These are phyloP conservation scores for Aspergillus sp. DNA, from an alignment of 2,329 filamentous ascomycete genomes.

Conservation along the genomic window DNA sequence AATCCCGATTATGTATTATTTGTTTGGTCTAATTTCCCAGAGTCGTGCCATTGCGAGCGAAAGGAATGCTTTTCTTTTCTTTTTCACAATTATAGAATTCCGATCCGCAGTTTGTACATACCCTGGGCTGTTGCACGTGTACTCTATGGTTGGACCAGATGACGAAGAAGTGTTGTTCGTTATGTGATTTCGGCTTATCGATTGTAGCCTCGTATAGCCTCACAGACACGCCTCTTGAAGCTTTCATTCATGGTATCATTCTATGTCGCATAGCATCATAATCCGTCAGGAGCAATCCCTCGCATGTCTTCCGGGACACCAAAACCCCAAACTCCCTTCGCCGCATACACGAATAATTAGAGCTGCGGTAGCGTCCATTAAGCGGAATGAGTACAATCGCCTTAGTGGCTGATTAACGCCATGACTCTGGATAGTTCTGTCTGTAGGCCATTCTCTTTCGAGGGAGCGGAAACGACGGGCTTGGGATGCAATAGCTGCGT, in stretches of 20 bases:
- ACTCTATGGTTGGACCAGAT: constrained; percentile 45
- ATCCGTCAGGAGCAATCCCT: constrained; percentile 2
- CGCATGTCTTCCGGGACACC: not conserved
- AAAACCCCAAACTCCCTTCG: not conserved
- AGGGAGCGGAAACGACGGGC: constrained; percentile 26
- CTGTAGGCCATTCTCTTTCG: constrained; percentile 22
- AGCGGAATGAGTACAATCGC: constrained; percentile 24
- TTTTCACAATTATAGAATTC: constrained; percentile 42
- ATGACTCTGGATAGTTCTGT: constrained; percentile 40
- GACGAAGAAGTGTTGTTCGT: constrained; percentile 44
- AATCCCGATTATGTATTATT: constrained; percentile 46
- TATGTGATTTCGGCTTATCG: constrained; percentile 35
- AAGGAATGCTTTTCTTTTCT: constrained; percentile 43
- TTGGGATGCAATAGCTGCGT: constrained; percentile 40
- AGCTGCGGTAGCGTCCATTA: not conserved
- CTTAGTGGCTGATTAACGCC: constrained; percentile 37
- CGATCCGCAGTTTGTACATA: constrained; percentile 49
- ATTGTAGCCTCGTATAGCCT: constrained; percentile 20
- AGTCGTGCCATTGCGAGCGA: constrained; percentile 48
- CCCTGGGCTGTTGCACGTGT: constrained; percentile 45
- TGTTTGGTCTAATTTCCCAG: constrained; percentile 47
- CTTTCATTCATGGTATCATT: constrained; percentile 18
- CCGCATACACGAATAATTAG: not conserved
- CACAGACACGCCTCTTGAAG: not conserved
- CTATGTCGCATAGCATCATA: constrained; percentile 16